A percentile compares a stretch with the other conserved stretches of the same genome.
phyloP scores from a whole-genome alignment of 352 stramenopile species.

The Sclerospora graminicola region DNA sequence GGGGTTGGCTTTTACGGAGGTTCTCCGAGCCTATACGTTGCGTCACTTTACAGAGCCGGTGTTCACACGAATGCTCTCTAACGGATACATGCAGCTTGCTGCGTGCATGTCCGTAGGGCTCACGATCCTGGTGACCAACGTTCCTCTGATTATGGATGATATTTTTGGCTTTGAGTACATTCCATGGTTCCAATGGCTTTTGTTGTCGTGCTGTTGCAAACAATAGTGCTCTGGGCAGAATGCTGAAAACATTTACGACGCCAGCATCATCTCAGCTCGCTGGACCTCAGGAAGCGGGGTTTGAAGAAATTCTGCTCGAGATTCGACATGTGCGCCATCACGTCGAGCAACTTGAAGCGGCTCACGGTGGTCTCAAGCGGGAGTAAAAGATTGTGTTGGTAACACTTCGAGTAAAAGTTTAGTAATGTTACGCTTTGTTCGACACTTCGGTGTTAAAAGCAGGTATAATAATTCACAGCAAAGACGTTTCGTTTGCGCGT shows the following conservation, averaged over 20 bases:
- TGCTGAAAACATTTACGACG: conserved; percentile 39
- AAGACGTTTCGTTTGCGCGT: too few relatives aligned
- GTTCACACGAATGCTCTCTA: conserved; percentile 49
- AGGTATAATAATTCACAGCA: too few relatives aligned
- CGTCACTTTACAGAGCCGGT: conserved; percentile 60
- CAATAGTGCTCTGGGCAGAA: conserved; percentile 40
- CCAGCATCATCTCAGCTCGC: conserved; percentile 20
- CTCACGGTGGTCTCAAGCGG: conserved; percentile 9
- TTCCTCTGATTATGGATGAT: conserved; percentile 45
- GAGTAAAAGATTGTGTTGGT: too few relatives aligned
- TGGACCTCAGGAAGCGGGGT: conserved; percentile 39
- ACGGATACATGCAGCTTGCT: conserved; percentile 55
- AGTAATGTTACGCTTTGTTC: too few relatives aligned
- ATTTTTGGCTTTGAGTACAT: conserved; percentile 65
- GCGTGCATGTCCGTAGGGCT: conserved; percentile 40
- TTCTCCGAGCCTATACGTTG: conserved; percentile 69
- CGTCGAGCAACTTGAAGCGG: conserved; percentile 35
- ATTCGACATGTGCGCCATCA: conserved; percentile 49
- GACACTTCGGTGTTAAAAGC: too few relatives aligned
- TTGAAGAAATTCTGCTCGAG: conserved; percentile 51
- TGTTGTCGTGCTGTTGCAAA: conserved; percentile 26
- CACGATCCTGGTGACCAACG: conserved; percentile 42
- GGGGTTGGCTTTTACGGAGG: conserved; percentile 53
- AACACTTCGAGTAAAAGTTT: too few relatives aligned
- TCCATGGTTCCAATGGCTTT: conserved; percentile 49